Base-by-base conservation (phyloP, 345 rosid genomes). In the Aethionema arabicum region DNA sequence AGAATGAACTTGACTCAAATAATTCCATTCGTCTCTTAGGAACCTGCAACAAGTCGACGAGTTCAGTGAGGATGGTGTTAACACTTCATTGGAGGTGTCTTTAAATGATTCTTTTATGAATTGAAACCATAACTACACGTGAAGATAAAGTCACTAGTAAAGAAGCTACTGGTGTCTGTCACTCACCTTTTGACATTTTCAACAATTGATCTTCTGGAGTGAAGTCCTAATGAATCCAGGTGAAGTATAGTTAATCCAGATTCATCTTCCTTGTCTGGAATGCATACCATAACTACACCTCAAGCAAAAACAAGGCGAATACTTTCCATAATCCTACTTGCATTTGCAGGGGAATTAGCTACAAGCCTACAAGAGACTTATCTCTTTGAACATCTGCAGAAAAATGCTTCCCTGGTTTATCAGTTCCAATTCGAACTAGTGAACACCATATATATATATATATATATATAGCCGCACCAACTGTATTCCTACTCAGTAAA, bases 221-320 rank as follows among this genome's bases (percentile, higher is more conserved):
- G 97, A 72, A 90, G 79, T 65, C 80, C 77, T 72, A 93, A 68
- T 37, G 99, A 90, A 77, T 93, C 99, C 70, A 93, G 71, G 76
- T 93, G 99, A 63, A 90, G 96, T 39, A 93, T 71, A 37, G 82
- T 85, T 13, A 91, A 87, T 39, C 88, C 95, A 7, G 92, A 77
- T 62, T 82, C 85, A 70, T 83, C 88, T 69, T 84, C 82, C 76
- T 83, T 79, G 72, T 85, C 90, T 9, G 95, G 99, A 65, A 85
- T 77, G 66, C 92, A 87, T 52, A 93, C 84, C 54, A 90, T 93
- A 59, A 84, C 90, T 77, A 93, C 81, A 74, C 99, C n/a, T n/a
- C n/a, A n/a, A n/a, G n/a, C n/a, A n/a, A n/a, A n/a, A n/a, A n/a
- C n/a, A n/a, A n/a, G n/a, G n/a, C n/a, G n/a, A n/a, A n/a, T n/a